These are phyloP conservation scores for Nakazawaea ishiwadae DNA, from an alignment of 805 yeast species.

Conservation along the genomic window DNA sequence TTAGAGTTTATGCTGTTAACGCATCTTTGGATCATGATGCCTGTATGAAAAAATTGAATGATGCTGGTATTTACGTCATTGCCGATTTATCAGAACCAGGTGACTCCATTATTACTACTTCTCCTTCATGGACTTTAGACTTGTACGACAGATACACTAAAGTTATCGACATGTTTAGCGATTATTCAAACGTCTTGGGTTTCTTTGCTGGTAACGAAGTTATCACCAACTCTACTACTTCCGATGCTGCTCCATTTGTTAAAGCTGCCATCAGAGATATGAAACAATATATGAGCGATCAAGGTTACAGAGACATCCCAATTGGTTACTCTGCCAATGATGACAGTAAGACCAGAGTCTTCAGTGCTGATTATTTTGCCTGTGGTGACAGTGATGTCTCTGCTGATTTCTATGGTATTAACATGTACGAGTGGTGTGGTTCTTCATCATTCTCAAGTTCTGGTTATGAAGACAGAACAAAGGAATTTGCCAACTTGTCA, in stretches of 20 bases:
- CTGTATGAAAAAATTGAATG: slow-evolving; percentile 70
- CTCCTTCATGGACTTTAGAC: slow-evolving; percentile 73
- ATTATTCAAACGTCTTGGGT: slow-evolving; percentile 80
- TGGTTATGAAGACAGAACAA: slow-evolving; percentile 69
- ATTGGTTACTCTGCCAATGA: slow-evolving; percentile 94
- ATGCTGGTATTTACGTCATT: slow-evolving; percentile 88
- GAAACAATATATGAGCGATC: slow-evolving; percentile 64
- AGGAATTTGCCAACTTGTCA: slow-evolving; percentile 67
- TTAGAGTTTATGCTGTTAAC: slow-evolving; percentile 85
- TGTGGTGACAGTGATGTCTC: slow-evolving; percentile 70
- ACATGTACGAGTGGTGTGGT: slow-evolving; percentile 91
- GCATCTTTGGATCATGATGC: slow-evolving; percentile 64
- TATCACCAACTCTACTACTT: slow-evolving; percentile 74
- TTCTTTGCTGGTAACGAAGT: slow-evolving; percentile 99
- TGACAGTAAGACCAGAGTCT: slow-evolving; percentile 73
- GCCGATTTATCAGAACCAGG: slow-evolving; percentile 89
- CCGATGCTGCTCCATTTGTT: slow-evolving; percentile 89
- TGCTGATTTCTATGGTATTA: slow-evolving; percentile 78
- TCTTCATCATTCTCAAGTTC: slow-evolving; percentile 50
- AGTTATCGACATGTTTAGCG: slow-evolving; percentile 76
- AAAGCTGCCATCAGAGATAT: slow-evolving; percentile 94
- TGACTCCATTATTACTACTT: slow-evolving; percentile 66
- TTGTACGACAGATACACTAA: slow-evolving; percentile 72
- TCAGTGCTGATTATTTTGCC: slow-evolving; percentile 77
- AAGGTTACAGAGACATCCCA: slow-evolving; percentile 74